Base-by-base conservation (phyloP, 2,329 filamentous ascomycete species). In the Pseudogymnoascus pannorum region DNA sequence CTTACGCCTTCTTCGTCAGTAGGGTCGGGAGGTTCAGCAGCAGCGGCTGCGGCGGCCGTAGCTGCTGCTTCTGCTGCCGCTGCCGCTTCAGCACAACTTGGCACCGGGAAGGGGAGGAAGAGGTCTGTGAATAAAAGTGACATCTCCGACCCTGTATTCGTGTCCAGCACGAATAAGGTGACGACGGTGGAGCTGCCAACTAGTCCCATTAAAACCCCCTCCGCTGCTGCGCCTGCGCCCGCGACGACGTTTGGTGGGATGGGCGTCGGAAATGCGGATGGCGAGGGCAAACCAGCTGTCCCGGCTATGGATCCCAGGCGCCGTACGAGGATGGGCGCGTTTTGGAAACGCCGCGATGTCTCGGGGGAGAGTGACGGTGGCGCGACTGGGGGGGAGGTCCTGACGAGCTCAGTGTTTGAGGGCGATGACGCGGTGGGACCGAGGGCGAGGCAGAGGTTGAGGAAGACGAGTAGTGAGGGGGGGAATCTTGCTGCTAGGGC, bases 121-220 rank as follows among this genome's bases (percentile, higher is more conserved):
- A 65, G 63, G 51, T 71, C 70, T 4, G 65, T 72, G 54, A 71
- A 70, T 24, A 72, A 72, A 57, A 65, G 67, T 8, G 69, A 71
- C 1, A 72, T 72, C 24, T 72, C 71, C 3, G 71, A 72, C 29
- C 71, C 71, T 18, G 69, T 58, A 44, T 68, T 72, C 29, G 58
- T 72, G 29, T 72, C 70, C 14, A 70, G 68, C 11, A 72, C 71
- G 1, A 36, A 36, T 5, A 36, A 36, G 12, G 35, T 36, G 11
- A 14, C 14, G 3, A 36, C 35, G 11, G 35, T 36, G 4, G 35
- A 36, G 16, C 6, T 36, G 3, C 35, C 35, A 2, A 36, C 35
- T 2, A 36, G 35, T n/a, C 35, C 33, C 12, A 14, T 35, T 2
- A 35, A 35, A 1, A 4, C 31, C 11, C 31, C 12, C n/a, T n/a